These are phyloP conservation scores for Eucalyptus globulus DNA, from an alignment of 345 rosid genomes.

Conservation along the genomic window DNA sequence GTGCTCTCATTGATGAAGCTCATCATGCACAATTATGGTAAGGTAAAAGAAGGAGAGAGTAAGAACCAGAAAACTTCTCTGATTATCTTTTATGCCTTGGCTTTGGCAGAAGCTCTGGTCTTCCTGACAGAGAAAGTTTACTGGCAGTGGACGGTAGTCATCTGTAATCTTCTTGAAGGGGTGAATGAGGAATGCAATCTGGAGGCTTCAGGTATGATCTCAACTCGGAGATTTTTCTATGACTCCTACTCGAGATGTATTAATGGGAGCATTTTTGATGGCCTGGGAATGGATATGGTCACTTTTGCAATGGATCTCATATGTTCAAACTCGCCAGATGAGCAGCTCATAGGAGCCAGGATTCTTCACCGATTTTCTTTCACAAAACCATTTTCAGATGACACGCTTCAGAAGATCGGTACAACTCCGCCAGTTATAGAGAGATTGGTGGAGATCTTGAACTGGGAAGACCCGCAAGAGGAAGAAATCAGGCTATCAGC, in stretches of 20 bases:
- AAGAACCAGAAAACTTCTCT: slow-evolving; percentile 48
- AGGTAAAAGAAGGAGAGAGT: slow-evolving; percentile 35
- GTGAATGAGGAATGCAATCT: background rate
- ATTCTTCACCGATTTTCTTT: slow-evolving; percentile 42
- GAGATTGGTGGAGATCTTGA: slow-evolving; percentile 66
- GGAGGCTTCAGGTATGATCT: slow-evolving; percentile 9
- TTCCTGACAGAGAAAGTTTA: background rate
- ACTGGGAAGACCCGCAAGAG: slow-evolving; percentile 69
- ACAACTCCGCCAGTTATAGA: slow-evolving; percentile 43
- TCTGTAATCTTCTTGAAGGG: background rate
- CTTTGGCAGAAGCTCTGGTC: background rate
- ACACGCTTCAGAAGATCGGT: slow-evolving; percentile 77
- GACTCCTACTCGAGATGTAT: slow-evolving; percentile 74
- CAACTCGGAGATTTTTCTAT: slow-evolving; percentile 61
- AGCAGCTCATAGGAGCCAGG: slow-evolving; percentile 64
- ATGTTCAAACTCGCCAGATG: slow-evolving; percentile 52
- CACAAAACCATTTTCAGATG: slow-evolving; percentile 31
- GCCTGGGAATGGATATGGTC: slow-evolving; percentile 71
- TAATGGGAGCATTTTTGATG: slow-evolving; percentile 70
- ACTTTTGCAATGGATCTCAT: slow-evolving; percentile 64
- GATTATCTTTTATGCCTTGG: background rate
- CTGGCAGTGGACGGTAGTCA: slow-evolving; percentile 11
- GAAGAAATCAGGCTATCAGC: slow-evolving; percentile 67
- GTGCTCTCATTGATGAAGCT: slow-evolving; percentile 58
- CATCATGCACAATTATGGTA: slow-evolving; percentile 54